Conservation (phyloP, 2,329 filamentous ascomycete genomes). For the Nigrospora sphaerica region DNA sequence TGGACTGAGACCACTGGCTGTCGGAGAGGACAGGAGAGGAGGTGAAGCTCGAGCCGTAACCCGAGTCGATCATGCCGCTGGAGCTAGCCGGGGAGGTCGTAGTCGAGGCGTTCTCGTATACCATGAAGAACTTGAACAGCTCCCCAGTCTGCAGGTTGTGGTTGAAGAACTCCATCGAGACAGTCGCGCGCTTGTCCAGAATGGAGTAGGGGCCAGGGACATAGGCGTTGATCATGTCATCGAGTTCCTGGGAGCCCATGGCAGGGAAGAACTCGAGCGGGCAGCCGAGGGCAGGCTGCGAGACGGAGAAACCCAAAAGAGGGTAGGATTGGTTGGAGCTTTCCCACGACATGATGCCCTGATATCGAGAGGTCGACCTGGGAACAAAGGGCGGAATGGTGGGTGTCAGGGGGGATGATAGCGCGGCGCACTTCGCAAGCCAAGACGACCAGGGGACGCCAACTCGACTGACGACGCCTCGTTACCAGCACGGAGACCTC, state of each 20-base stretch:
- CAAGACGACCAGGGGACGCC: too few species aligned
- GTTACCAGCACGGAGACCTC: too few species aligned
- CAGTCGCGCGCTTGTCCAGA: constrained; percentile 49
- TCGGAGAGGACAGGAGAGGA: constrained; percentile 42
- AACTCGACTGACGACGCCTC: too few species aligned
- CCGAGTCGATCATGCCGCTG: constrained; percentile 34
- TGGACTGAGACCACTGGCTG: constrained; percentile 34
- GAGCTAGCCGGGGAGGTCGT: constrained; percentile 38
- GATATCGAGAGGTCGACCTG: not conserved
- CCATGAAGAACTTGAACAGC: constrained; percentile 54
- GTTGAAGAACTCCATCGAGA: constrained; percentile 54
- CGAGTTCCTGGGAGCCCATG: constrained; percentile 54
- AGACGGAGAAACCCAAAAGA: constrained; percentile 50
- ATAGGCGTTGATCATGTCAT: constrained; percentile 52
- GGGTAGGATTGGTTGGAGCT: constrained; percentile 18
- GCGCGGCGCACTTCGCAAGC: too few species aligned
- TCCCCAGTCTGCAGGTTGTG: constrained; percentile 46
- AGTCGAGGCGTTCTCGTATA: constrained; percentile 29
- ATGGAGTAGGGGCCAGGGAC: constrained; percentile 44
- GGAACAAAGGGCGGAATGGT: constrained; percentile 3
- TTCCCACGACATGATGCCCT: constrained; percentile 27
- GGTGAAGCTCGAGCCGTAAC: constrained; percentile 38
- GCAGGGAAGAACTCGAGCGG: constrained; percentile 60
- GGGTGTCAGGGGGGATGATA: not conserved
- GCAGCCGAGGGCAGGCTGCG: constrained; percentile 49